Evolutionary conservation across 495 filamentous ascomycete genomes (phyloP), one percentile per base, ranked within the genome.

Genomic region (Xylaria castorea): DNA sequence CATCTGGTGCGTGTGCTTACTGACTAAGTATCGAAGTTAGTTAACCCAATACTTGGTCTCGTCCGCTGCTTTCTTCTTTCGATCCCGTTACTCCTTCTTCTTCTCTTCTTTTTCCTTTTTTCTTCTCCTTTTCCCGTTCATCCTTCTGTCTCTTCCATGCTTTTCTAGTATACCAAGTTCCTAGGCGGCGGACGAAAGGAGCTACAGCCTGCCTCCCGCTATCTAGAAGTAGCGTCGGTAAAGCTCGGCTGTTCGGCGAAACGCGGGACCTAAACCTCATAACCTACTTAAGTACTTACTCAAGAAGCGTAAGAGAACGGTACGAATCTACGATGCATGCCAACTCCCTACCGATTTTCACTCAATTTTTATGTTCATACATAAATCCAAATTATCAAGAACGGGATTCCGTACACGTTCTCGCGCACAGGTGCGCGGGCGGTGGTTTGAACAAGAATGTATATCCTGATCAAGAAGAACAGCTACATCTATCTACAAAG

Each of bases 171-270:
- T 68, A 22, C 16, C 30, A 60, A 34, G 14, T n/a, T 36, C n/a
- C 27, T 36, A 60, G 27, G 55, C 18, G 27, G 36, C 61, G 61
- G 61, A 46, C 61, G 7, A 44, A 55, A 14, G 46, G 65, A 55
- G 32, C 25, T 14, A 32, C 40, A 18, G 5, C 7, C 60, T 34
- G 20, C 30, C 7, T 42, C 34, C 34, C 60, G 20, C 34, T n/a
- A n/a, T n/a, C n/a, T 40, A 30, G 38, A 44, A 18, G 55, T 38
- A 27, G 40, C 42, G 30, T 51, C 68, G 68, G 55, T 42, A 62
- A 50, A 61, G 27, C 68, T 70, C 68, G 68, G 68, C 42, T 70
- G 62, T 70, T 70, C 68, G 68, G 68, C 55, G 55, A 42, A 70
- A 61, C 25, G 42, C 57, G 68, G 68, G 16, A 53, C 27, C 20